These are phyloP conservation scores for Cucumis melo DNA, from an alignment of 306 rosid species.

Conservation along the genomic window DNA sequence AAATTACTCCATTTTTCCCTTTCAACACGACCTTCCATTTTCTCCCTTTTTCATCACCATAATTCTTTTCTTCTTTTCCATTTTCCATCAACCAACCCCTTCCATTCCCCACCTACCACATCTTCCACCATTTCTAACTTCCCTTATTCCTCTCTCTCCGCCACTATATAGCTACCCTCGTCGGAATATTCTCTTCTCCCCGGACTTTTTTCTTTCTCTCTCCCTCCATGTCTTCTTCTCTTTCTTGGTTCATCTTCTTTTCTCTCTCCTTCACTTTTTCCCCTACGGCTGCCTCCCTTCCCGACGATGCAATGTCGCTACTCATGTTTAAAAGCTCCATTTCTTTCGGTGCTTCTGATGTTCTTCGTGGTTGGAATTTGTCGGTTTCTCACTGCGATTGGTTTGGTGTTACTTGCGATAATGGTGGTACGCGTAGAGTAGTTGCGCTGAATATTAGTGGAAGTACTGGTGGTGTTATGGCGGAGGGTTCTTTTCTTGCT, in stretches of 20 bases:
- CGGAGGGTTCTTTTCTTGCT: background rate
- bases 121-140: background rate
- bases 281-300: constrained; percentile 1
- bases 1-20: background rate
- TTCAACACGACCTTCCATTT: background rate
- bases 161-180: no score
- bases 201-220: background rate
- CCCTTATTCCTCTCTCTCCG: background rate
- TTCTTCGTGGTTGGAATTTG: constrained; percentile 29
- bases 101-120: background rate
- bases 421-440: constrained; percentile 19
- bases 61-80: background rate
- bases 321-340: constrained; percentile 28
- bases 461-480: background rate
- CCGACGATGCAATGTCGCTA: constrained; percentile 37
- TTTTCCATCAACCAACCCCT: background rate
- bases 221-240: background rate
- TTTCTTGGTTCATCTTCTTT: background rate
- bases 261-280: constrained; percentile 21
- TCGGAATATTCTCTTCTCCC: background rate
- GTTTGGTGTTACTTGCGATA: constrained; percentile 38
- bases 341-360: constrained; percentile 20
- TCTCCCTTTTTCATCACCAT: background rate
- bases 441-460: constrained; percentile 22
- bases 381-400: constrained; percentile 25